Base-by-base conservation (phyloP, 2,329 filamentous ascomycete genomes). In the Trichoderma hamatum region DNA sequence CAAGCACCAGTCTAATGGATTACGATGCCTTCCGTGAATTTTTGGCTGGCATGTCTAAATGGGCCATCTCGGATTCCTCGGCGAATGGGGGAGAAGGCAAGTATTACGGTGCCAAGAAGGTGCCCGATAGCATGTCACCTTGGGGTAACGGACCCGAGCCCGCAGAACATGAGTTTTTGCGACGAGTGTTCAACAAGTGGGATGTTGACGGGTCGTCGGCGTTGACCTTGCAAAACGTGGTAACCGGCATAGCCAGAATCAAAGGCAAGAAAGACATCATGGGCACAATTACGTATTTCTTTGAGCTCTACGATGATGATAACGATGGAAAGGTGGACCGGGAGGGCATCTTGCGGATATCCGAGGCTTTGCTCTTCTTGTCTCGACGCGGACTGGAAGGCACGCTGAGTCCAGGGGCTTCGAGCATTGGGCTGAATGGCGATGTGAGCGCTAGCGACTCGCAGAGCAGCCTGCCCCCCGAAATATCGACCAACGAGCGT, bases 201-300 rank as follows among this genome's bases (percentile, higher is more conserved):
- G 93, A 97, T 76, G 86, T 88, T 5, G 91, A 94, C 71, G 88
- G 88, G 64, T 89, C 86, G 34, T 90, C 90, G n/a, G 89, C 90
- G 1, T 81, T 99, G 71, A 96, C 90, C 21, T 82, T 99, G 61
- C 94, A 97, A 76, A 93, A 98, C 74, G 93, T 99, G 2, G 96
- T 98, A 5, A 91, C 91, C 21, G 96, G 96, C 0, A 84, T 99
- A 56, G 94, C 95, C 2, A 89, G 92, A 16, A 93, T 99, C 76
- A 98, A 97, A 79, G 95, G 96, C 10, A 94, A 92, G 67, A 90
- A 91, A 58, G 96, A 99, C 79, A 97, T 99, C 73, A 97, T 99
- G 95, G 93, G 93, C 34, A 96, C 92, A 69, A 98, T 99, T 76
- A 96, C 90, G 70, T 98, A 98, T 80, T 98, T 99, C 79, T 99